Evolutionary conservation across 2,329 filamentous ascomycete species (phyloP), one percentile per base, ranked within the genome.

Genomic region (Penicillium digitatum): DNA sequence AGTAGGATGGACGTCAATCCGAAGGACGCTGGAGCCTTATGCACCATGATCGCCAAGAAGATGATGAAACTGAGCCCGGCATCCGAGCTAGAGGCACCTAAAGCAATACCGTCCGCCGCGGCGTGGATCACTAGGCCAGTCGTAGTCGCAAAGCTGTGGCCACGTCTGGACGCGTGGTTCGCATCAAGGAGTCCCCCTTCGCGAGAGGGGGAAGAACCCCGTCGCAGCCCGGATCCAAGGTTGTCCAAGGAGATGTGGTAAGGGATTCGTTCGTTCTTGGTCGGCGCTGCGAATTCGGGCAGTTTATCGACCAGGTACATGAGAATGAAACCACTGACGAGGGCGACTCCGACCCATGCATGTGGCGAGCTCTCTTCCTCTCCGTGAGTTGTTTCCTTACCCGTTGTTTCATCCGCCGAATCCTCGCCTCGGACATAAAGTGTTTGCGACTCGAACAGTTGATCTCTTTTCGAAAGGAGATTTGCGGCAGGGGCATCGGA

Each of bases 281-380:
- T 76, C 38, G 81, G 80, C 20, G 89, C 81, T 6, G 86, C 84
- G 69, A 91, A 88, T 38, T 85, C 84, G 8, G 91, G 90, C 9
- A 95, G 75, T 48, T 89, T 86, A 74, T 99, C 93, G 67, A 99
- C 88, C 22, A 99, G 82, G 69, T 96, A 97, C 94, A 99, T 99
- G 61, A 96, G 82, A 54, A 96, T 85, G 73, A 97, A 99, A 12
- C 94, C 94, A 16, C 89, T 78, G 52, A 95, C 85, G 48, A 99
- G 79, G 2, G 92, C 90, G 51, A 97, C 80, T 5, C 94, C 94
- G 55, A 99, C 88, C 74, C 89, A 94, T 79, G 72, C 91, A 82
- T 78, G 85, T 2, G 84, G 84, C 22, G 73, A 78, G 61, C 69
- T 71, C n/a, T 81, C 78, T 48, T 76, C 64, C 24, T 68, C 67